phyloP scores from a whole-genome alignment of 1,284 basidiomycete species.

The Apiotrichum laibachii region DNA sequence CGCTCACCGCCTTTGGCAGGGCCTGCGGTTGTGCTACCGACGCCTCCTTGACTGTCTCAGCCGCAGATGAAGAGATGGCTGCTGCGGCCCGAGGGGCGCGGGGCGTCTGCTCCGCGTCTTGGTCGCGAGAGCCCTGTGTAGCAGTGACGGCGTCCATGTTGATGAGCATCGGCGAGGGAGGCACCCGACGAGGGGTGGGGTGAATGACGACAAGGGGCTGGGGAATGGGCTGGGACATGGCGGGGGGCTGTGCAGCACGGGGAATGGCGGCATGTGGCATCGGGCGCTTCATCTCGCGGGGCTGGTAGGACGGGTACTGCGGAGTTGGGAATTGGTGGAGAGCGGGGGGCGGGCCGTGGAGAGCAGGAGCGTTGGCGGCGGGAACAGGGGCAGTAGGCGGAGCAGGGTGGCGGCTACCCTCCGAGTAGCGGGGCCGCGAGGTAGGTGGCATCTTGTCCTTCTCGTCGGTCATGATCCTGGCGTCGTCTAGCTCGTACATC shows the following conservation, averaged over 20 bases:
- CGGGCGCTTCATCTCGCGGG: slow-evolving; percentile 1
- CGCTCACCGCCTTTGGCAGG: neutral
- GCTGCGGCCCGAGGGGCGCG: neutral
- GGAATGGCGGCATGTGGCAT: neutral
- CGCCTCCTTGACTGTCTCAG: neutral
- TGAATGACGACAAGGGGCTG: neutral
- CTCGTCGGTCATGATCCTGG: slow-evolving; percentile 8
- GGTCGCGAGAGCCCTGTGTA: neutral
- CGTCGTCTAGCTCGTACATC: slow-evolving; percentile 21
- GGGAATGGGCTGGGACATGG: neutral
- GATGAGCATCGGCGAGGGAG: slow-evolving; percentile 3
- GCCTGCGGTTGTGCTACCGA: neutral
- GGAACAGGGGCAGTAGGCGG: neutral
- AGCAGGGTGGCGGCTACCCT: neutral
- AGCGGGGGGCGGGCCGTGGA: neutral
- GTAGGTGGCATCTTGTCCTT: neutral
- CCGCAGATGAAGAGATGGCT: too few relatives aligned
- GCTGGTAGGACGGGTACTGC: neutral
- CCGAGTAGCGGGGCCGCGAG: neutral
- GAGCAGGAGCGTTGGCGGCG: neutral
- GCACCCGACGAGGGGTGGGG: slow-evolving; percentile 1
- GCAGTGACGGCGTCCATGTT: slow-evolving; percentile 4
- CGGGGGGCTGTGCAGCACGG: neutral
- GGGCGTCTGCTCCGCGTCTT: neutral
- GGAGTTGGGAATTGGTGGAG: neutral